phyloP scores from a whole-genome alignment of 2,329 filamentous ascomycete species.

The Fusarium sp. region DNA sequence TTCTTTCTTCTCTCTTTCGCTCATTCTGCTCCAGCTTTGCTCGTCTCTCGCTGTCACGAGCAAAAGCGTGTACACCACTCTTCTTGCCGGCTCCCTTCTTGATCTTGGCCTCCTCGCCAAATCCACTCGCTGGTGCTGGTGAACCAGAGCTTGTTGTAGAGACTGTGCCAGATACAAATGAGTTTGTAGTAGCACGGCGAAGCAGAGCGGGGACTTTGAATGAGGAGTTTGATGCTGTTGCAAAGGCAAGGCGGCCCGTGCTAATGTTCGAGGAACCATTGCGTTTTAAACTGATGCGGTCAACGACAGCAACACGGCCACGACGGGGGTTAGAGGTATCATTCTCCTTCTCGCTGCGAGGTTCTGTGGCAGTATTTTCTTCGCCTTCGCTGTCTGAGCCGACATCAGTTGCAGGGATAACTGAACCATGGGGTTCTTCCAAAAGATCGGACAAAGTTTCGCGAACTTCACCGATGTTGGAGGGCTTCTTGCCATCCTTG shows the following conservation, averaged over 20 bases:
- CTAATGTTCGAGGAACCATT: slow-evolving; percentile 51
- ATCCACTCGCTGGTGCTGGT: slow-evolving; percentile 49
- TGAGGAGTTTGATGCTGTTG: slow-evolving; percentile 51
- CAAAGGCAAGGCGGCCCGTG: slow-evolving; percentile 65
- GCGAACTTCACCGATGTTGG: slow-evolving; percentile 81
- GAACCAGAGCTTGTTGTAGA: slow-evolving; percentile 47
- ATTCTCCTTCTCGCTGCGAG: slow-evolving; percentile 62
- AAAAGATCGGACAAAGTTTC: slow-evolving; percentile 85
- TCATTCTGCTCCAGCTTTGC: slow-evolving; percentile 66
- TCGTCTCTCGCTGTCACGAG: slow-evolving; percentile 65
- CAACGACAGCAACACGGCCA: slow-evolving; percentile 63
- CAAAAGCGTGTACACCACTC: slow-evolving; percentile 69
- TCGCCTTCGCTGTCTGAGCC: slow-evolving; percentile 55
- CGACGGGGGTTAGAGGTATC: slow-evolving; percentile 49
- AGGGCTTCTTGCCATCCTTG: slow-evolving; percentile 70
- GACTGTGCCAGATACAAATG: slow-evolving; percentile 54
- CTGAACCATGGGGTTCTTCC: slow-evolving; percentile 68
- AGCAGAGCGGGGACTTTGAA: slow-evolving; percentile 79
- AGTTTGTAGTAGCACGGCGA: slow-evolving; percentile 77
- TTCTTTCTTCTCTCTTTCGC: slow-evolving; percentile 65
- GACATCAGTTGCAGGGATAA: slow-evolving; percentile 56
- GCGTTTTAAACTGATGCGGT: slow-evolving; percentile 78
- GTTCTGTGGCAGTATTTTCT: slow-evolving; percentile 32
- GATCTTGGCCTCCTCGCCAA: slow-evolving; percentile 63
- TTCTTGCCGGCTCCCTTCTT: slow-evolving; percentile 69